Base-by-base conservation (phyloP, 2,329 filamentous ascomycete genomes). In the Xylaria sp. region DNA sequence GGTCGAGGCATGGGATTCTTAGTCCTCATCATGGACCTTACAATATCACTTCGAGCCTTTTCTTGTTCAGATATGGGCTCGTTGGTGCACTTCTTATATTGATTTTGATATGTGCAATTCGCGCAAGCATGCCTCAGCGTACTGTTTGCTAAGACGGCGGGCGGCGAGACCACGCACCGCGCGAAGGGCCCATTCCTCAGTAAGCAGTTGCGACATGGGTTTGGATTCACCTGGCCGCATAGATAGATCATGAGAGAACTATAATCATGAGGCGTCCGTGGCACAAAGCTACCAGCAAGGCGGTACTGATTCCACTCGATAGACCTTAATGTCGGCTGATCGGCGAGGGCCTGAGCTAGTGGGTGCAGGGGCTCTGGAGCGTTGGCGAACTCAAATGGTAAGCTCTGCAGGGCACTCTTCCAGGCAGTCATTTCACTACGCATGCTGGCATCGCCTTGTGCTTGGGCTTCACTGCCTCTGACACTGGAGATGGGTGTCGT, bases 81-180 rank as follows among this genome's bases (percentile, higher is more conserved):
- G 42, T 76, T 76, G 22, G 73, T 73, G 63, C 74, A 76, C 60
- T 71, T 73, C 59, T 69, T 75, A 59, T 77, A 73, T 64, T 75
- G 72, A 17, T 72, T 73, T 54, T 76, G 74, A 39, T 76, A 76
- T 1, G 72, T 76, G 69, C 75, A 77, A 44, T 75, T 76, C 13
- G 74, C 73, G n/a, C 75, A 76, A 10, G 72, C 74, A 47, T 77
- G 75, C 50, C 61, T 68, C n/a, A 75, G 33, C 22, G 53, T 65
- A 45, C 71, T 73, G 33, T 69, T 44, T 1, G 71, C 71, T 10
- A 76, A 63, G 11, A 76, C 73, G 1, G 65, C 27, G 0, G 73
- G 73, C 15, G 74, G 74, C 5, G 74, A 65, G 11, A 75, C 71
- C 3, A 77, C 49, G 54, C 75, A 77, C 11, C 54, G 69, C 17